Evolutionary conservation across 345 rosid genomes (phyloP).

Genomic region (Aquilaria yunnanensis): DNA sequence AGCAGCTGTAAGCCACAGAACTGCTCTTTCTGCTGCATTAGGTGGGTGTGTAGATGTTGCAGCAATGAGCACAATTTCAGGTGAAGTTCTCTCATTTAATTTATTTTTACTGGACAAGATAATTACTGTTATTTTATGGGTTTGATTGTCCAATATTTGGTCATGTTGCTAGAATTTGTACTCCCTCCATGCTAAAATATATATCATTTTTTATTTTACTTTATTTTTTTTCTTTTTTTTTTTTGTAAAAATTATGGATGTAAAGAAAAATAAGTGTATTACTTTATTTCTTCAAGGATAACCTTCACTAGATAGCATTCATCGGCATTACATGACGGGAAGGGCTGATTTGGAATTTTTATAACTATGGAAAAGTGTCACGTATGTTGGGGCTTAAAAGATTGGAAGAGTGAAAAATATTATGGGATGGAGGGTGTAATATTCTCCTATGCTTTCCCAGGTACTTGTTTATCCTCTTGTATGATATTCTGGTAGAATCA

Average conservation of each 20-base stretch:
- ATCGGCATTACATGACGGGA: too few species aligned
- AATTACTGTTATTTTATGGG: conserved; percentile 3
- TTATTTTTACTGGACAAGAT: conserved; percentile 5
- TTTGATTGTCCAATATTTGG: background rate
- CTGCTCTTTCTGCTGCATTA: conserved; percentile 90
- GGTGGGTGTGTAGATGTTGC: conserved; percentile 90
- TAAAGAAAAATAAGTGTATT: too few species aligned
- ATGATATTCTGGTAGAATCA: background rate
- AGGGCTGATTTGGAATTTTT: too few species aligned
- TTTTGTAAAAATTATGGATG: background rate
- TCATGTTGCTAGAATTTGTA: conserved; percentile 3
- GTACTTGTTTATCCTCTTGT: background rate
- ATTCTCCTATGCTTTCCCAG: too few species aligned
- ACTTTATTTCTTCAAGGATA: too few species aligned
- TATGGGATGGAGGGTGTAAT: too few species aligned
- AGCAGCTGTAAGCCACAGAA: conserved; percentile 78
- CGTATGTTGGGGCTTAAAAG: too few species aligned
- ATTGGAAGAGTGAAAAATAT: too few species aligned
- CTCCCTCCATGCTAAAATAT: background rate
- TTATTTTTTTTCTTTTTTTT: background rate
- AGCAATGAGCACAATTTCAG: conserved; percentile 92
- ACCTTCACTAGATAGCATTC: too few species aligned
- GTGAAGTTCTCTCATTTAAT: conserved; percentile 18
- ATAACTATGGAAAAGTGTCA: too few species aligned
- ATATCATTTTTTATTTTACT: background rate